Base-by-base conservation (phyloP, 2,329 filamentous ascomycete genomes). In the Lecanicillium sp. region DNA sequence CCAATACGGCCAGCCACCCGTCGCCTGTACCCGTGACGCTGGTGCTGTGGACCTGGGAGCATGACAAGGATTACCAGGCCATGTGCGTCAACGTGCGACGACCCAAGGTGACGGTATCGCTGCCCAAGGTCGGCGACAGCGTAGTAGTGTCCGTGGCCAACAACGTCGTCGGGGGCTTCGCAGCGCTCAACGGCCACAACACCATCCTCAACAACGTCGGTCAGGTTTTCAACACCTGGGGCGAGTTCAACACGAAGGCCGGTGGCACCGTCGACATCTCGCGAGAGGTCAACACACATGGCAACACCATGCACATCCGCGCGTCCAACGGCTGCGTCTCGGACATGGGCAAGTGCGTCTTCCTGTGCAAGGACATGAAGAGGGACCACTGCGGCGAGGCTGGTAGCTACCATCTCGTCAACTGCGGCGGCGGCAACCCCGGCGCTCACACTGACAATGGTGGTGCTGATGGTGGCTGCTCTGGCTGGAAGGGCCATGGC, bases 201-300 rank as follows among this genome's bases (percentile, higher is more conserved):
- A 62, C 59, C 4, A 24, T 51, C 11, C 57, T 64, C 51, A 66
- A 62, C 29, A 46, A 50, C 46, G 61, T 53, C 44, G 70, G 70
- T 23, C 67, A 68, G 55, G 54, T 71, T 40, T 54, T 57, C 52
- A 65, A 72, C 54, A 71, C 69, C 24, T 72, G 70, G 67, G 66
- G 62, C 47, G 70, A 73, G 61, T 66, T 64, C 48, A 71, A 61
- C 49, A 68, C 66, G 29, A 35, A 20, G 21, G n/a, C 10, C 2
- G 58, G 46, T 12, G 67, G 67, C 53, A 64, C 62, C 32, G 65
- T 70, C 49, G 67, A 73, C 53, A 59, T 73, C 41, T 69, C 66
- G 37, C 63, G 67, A 26, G 62, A 70, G 51, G 62, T 71, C 58
- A 68, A 69, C 60, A 71, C 15, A 67, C 52, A 55, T 38, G 71